Evolutionary conservation across 2,329 filamentous ascomycete genomes (phyloP).

Genomic region (Westerdykella ornata): DNA sequence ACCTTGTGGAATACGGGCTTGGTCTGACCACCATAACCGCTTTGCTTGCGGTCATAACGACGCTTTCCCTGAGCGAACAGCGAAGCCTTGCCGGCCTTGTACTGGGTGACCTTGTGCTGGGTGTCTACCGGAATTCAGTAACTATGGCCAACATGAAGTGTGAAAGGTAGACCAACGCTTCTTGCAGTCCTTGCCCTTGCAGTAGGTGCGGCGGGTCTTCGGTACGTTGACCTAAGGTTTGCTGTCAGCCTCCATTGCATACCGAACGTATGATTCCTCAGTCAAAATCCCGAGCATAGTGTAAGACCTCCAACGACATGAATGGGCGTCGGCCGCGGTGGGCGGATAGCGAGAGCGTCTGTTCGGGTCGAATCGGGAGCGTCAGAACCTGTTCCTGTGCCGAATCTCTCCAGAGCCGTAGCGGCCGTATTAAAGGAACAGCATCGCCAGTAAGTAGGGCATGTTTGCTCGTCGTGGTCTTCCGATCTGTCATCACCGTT

Average conservation of each 20-base stretch:
- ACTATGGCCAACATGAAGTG: constrained; percentile 1
- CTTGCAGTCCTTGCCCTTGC: constrained; percentile 90
- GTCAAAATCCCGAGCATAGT: no score
- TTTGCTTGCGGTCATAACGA: constrained; percentile 87
- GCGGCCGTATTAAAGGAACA: no score
- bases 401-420: no score
- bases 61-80: constrained; percentile 98
- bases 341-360: no score
- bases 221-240: constrained; percentile 81
- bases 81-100: constrained; percentile 96
- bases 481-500: no score
- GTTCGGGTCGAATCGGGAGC: no score
- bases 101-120: constrained; percentile 91
- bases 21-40: constrained; percentile 99
- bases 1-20: constrained; percentile 97
- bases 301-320: no score
- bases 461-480: no score
- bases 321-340: no score
- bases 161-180: constrained; percentile 37
- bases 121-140: constrained; percentile 41
- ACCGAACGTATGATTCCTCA: no score
- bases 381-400: no score
- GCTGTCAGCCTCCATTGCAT: constrained; percentile 11
- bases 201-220: constrained; percentile 95
- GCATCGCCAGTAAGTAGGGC: no score